Conservation (phyloP, 768 basidiomycete genomes). For the Lactarius sanguifluus region DNA sequence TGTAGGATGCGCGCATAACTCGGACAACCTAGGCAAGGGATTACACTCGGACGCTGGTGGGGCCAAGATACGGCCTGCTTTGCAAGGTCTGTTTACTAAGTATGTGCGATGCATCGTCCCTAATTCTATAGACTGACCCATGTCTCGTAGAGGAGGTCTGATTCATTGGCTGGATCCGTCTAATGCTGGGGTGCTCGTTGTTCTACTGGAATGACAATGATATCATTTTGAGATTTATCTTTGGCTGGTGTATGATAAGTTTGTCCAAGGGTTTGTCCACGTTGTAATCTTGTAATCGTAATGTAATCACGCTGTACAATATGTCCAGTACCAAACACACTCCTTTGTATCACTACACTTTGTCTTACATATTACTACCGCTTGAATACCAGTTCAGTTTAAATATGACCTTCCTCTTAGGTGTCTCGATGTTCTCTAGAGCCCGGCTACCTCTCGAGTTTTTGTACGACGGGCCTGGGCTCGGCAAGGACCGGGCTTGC, state of each 20-base stretch:
- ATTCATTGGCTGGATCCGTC: conserved; percentile 3
- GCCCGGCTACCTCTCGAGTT: too few species aligned
- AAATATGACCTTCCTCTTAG: too few species aligned
- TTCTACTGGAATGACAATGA: background rate
- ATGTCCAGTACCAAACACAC: background rate
- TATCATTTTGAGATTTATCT: too few species aligned
- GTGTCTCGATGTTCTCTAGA: too few species aligned
- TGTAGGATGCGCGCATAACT: background rate
- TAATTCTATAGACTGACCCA: background rate
- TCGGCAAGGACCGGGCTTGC: too few species aligned
- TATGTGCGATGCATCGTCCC: background rate
- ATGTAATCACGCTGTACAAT: background rate
- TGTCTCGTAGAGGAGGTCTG: conserved; percentile 1
- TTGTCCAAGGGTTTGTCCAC: background rate
- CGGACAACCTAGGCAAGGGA: conserved; percentile 2
- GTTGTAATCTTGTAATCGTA: background rate
- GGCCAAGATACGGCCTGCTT: conserved; percentile 16
- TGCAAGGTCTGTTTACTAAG: conserved; percentile 4
- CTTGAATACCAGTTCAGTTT: background rate
- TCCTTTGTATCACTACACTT: background rate
- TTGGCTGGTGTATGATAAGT: background rate
- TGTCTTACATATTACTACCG: background rate
- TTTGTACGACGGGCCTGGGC: too few species aligned
- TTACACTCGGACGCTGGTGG: conserved; percentile 7
- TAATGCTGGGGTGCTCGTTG: conserved; percentile 21